Conservation (phyloP, 139 green algal genomes). For the Chlorella sp. region DNA sequence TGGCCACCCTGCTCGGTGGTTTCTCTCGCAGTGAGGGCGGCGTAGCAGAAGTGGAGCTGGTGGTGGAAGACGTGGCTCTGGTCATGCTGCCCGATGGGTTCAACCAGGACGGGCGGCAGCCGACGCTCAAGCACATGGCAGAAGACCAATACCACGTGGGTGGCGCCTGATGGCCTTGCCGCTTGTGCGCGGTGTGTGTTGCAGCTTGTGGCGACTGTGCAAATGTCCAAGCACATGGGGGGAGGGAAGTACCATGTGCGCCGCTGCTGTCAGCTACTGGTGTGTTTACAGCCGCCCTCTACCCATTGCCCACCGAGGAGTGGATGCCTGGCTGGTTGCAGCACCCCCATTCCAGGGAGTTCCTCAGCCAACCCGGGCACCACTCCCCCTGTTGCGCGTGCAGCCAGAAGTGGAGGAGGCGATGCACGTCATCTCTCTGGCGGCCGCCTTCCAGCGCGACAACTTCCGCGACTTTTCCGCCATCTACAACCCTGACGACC, state of each 20-base stretch:
- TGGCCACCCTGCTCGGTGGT: not conserved
- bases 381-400: not conserved
- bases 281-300: not conserved
- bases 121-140: not conserved
- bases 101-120: not conserved
- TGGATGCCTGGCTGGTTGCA: too few relatives aligned
- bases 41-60: not conserved
- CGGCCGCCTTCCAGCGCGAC: not conserved
- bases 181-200: not conserved
- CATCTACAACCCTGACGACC: conserved; percentile 30
- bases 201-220: not conserved
- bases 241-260: too few relatives aligned
- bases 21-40: not conserved
- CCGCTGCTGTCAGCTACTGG: not conserved
- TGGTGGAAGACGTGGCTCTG: conserved; percentile 10
- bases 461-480: conserved; percentile 2
- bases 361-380: too few relatives aligned
- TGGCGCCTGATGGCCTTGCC: not conserved
- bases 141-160: not conserved
- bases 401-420: conserved; percentile 25
- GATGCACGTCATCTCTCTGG: conserved; percentile 8
- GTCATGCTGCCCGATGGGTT: not conserved
- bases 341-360: not conserved
- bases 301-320: not conserved
- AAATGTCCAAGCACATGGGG: too few relatives aligned